These are phyloP conservation scores for Eucalyptus marginata DNA, from an alignment of 345 rosid species.

Conservation along the genomic window DNA sequence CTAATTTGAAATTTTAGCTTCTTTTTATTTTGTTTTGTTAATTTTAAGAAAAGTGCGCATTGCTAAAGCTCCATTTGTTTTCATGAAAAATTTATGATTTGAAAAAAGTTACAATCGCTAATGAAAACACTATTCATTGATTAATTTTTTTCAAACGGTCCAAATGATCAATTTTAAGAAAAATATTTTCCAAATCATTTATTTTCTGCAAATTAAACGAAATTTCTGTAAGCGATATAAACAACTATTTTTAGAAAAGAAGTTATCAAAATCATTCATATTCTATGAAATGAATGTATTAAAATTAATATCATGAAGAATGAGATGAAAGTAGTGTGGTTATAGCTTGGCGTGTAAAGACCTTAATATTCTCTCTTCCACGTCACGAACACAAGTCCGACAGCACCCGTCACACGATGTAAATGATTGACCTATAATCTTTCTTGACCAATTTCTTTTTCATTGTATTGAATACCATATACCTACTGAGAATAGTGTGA, in stretches of 20 bases:
- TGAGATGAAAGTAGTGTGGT: neutral
- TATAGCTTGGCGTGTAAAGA: neutral
- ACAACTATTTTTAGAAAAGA: fast-evolving
- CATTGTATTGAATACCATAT: too few species aligned
- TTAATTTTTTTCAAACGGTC: fast-evolving
- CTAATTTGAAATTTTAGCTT: neutral
- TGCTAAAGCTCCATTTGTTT: neutral
- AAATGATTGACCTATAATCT: neutral
- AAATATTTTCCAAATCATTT: too few species aligned
- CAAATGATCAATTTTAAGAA: neutral
- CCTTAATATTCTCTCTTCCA: neutral
- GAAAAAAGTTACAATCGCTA: neutral
- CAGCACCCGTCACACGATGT: neutral
- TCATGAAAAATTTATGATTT: neutral
- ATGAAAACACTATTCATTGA: too few species aligned
- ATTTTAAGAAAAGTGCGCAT: neutral
- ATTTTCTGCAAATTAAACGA: fast-evolving
- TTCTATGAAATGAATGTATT: too few species aligned
- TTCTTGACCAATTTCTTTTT: neutral
- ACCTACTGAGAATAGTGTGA: too few species aligned
- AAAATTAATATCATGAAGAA: too few species aligned
- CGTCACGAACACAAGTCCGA: fast-evolving
- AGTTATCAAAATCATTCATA: too few species aligned
- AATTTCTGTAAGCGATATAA: too few species aligned
- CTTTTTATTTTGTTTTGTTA: neutral